Percentiles rank a stretch among this genome's conserved stretches.
These are phyloP conservation scores for Epichloe scottii DNA, from an alignment of 2,329 filamentous ascomycete genomes.

Conservation along the genomic window DNA sequence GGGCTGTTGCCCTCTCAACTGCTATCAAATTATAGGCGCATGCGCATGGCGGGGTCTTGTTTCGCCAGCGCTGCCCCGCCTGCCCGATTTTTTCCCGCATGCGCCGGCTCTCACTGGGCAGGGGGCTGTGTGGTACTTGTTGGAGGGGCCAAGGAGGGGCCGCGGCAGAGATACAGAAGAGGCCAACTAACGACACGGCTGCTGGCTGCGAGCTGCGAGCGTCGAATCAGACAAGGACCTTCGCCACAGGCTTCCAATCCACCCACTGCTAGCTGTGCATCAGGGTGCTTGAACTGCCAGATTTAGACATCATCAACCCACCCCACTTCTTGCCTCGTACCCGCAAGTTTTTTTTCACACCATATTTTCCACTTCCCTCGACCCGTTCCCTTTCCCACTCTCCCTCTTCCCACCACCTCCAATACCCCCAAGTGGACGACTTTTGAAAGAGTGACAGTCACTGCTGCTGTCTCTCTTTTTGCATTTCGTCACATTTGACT, in stretches of 20 bases:
- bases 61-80: constrained; percentile 10
- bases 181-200: neutral
- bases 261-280: neutral
- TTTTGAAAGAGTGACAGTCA: constrained; percentile 27
- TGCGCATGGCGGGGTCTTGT: constrained; percentile 3
- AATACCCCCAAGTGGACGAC: constrained; percentile 21
- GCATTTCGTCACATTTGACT: constrained; percentile 17
- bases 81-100: constrained; percentile 10
- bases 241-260: too few species aligned
- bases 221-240: too few species aligned
- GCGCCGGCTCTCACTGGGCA: constrained; percentile 3
- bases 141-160: neutral
- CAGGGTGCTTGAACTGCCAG: too few species aligned
- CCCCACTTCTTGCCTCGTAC: neutral
- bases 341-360: constrained; percentile 5
- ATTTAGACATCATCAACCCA: neutral
- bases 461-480: constrained; percentile 27
- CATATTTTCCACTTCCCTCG: constrained; percentile 8
- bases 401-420: constrained; percentile 11
- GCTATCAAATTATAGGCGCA: too few species aligned
- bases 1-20: constrained; percentile 9
- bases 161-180: neutral
- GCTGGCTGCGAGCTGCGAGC: too few species aligned
- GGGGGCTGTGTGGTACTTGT: neutral
- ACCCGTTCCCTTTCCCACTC: constrained; percentile 15